Base-by-base conservation (phyloP, 768 basidiomycete species). In the Serendipita indica region DNA sequence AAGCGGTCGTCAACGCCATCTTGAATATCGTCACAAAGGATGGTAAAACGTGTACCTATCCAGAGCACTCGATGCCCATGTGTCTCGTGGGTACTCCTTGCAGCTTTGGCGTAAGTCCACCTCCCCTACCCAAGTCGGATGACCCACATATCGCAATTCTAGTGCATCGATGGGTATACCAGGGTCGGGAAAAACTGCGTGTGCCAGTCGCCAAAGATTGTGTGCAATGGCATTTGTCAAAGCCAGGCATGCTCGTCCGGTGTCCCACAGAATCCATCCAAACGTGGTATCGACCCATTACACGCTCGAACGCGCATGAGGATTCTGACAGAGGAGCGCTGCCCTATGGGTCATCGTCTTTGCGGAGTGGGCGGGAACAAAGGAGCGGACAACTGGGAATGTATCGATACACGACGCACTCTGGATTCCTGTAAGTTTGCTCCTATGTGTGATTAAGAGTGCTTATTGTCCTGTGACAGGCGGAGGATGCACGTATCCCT, bases 351-450 rank as follows among this genome's bases (percentile, higher is more conserved):
- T 2, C 64, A 68, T 58, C 70, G 70, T 0, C 72, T 75, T 1
- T 79, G 79, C 59, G 74, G 74, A 3, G 67, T 78, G 57, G 71
- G 68, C 12, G 64, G 65, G 14, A 60, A 66, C 12, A 66, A 69
- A 2, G 71, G 73, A 7, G 41, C 6, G 6, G 41, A 43, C 16
- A 25, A 43, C 2, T 78, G 75, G 74, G 78, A 79, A 60, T 79
- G 78, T 60, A 63, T 80, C 43, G 65, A 79, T 62, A 76, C 72
- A 1, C 69, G 67, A 60, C 68, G 64, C 37, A 76, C 79, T 37
- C 70, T 80, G 5, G 78, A 77, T 65, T 78, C 77, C 67, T 80
- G 78, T 79, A 58, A 59, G 77, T 73, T 25, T 7, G 35, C 35
- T 39, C n/a, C 13, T 12, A 39, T 39, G 13, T 39, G 35, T 37